Conservation (phyloP, 2,329 filamentous ascomycete genomes). For the Rachicladosporium sp. region DNA sequence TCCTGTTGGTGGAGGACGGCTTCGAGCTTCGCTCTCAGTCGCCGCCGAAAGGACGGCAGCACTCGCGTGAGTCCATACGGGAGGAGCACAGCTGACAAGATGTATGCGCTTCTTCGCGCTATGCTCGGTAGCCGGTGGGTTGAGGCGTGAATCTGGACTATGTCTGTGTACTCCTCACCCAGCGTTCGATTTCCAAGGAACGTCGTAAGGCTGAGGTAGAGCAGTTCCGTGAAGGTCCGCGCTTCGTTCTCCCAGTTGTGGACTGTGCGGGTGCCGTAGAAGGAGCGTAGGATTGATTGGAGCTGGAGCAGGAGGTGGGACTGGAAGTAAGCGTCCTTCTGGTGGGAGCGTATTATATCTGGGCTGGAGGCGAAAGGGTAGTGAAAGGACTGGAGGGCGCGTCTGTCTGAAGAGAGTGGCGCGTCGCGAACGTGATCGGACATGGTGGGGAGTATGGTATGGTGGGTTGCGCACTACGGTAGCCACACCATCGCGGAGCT, state of each 20-base stretch:
- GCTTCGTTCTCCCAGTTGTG: slow-evolving; percentile 75
- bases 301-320: slow-evolving; percentile 68
- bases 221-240: slow-evolving; percentile 64
- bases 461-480: too few species aligned
- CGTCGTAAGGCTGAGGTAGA: slow-evolving; percentile 85
- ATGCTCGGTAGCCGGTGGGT: slow-evolving; percentile 38
- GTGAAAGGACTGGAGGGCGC: slow-evolving; percentile 14
- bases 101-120: slow-evolving; percentile 43
- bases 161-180: slow-evolving; percentile 95
- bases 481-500: not conserved
- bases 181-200: slow-evolving; percentile 84
- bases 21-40: slow-evolving; percentile 51
- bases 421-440: slow-evolving; percentile 20
- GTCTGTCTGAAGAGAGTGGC: slow-evolving; percentile 1
- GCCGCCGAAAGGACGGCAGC: slow-evolving; percentile 50
- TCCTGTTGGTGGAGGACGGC: slow-evolving; percentile 37
- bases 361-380: slow-evolving; percentile 80
- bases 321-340: slow-evolving; percentile 92
- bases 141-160: slow-evolving; percentile 72
- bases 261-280: slow-evolving; percentile 74
- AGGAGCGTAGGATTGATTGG: slow-evolving; percentile 64
- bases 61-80: slow-evolving; percentile 54
- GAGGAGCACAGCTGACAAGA: slow-evolving; percentile 53
- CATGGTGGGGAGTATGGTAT: slow-evolving; percentile 12
- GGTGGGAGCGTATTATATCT: slow-evolving; percentile 86